A percentile compares a stretch with the other conserved stretches of the same genome.
phyloP scores from a whole-genome alignment of 164 flowering plant genomes.

The Brasenia schreberi region DNA sequence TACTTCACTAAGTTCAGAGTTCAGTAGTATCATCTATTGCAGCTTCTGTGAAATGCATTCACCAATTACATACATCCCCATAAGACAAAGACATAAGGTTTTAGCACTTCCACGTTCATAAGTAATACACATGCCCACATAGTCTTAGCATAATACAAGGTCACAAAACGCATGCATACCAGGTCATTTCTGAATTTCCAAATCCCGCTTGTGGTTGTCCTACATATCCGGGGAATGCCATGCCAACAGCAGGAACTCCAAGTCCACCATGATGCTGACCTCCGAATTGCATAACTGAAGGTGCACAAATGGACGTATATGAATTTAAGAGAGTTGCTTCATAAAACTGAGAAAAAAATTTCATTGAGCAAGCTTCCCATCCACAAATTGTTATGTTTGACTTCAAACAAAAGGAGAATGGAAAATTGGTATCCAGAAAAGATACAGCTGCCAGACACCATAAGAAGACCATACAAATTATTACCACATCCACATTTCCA shows the following conservation, averaged over 20 bases:
- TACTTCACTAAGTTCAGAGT: too few species aligned
- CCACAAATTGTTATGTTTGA: too few species aligned
- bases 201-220: conserved; percentile 66
- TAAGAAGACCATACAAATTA: too few species aligned
- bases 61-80: not conserved
- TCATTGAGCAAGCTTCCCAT: too few species aligned
- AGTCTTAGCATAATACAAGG: not conserved
- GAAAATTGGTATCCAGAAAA: too few species aligned
- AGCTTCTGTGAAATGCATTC: not conserved
- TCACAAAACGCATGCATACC: conserved; percentile 28
- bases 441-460: too few species aligned
- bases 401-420: too few species aligned
- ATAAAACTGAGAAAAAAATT: too few species aligned
- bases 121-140: not conserved
- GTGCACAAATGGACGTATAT: too few species aligned
- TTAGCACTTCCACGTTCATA: not conserved
- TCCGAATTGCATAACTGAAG: conserved; percentile 89
- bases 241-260: conserved; percentile 97
- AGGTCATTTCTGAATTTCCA: conserved; percentile 95
- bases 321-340: too few species aligned
- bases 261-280: conserved; percentile 89
- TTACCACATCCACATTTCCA: too few species aligned
- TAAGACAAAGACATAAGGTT: not conserved
- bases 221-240: conserved; percentile 99
- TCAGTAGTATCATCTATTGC: not conserved